Evolutionary conservation across 2,329 filamentous ascomycete genomes (phyloP).

Genomic region (Colletotrichum plurivorum): DNA sequence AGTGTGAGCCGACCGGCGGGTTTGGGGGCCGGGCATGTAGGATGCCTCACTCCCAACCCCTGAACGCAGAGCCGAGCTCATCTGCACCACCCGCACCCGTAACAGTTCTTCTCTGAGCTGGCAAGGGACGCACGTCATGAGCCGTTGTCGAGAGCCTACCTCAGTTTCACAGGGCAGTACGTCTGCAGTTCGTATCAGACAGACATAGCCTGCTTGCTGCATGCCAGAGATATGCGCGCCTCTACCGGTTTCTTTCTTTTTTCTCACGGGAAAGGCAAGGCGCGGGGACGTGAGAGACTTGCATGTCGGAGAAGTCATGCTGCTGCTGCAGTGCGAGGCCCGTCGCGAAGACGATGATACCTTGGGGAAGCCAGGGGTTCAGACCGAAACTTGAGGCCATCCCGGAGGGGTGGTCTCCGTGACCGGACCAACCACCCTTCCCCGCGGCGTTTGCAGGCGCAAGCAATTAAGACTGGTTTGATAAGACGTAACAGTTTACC

Average conservation of each 20-base stretch:
- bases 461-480: background rate
- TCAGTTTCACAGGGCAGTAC: no score
- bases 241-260: background rate
- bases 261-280: background rate
- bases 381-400: background rate
- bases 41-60: background rate
- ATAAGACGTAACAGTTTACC: background rate
- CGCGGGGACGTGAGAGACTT: background rate
- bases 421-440: no score
- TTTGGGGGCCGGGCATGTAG: background rate
- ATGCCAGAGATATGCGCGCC: background rate
- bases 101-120: no score
- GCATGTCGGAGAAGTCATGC: background rate
- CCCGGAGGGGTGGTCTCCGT: no score
- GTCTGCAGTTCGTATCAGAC: no score
- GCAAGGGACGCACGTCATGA: no score
- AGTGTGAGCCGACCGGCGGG: background rate
- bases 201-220: background rate
- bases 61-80: no score
- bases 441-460: no score
- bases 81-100: no score
- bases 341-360: background rate
- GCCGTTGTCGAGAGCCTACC: no score
- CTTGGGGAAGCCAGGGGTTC: background rate
- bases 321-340: background rate